phyloP scores from a whole-genome alignment of 257 asterid species.

The Avicennia marina region DNA sequence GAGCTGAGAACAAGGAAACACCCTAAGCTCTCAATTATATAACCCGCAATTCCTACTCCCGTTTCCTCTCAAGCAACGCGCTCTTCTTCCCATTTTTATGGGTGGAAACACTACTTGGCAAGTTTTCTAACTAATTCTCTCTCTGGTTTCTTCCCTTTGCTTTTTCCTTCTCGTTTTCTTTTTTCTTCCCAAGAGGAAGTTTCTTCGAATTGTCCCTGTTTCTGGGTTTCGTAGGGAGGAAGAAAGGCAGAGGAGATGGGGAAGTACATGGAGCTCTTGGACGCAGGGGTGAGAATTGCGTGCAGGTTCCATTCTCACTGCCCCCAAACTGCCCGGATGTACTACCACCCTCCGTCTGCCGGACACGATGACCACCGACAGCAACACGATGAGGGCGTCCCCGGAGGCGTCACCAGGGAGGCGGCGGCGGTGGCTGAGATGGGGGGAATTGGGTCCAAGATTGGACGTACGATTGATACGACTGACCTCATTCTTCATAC shows the following conservation, averaged over 20 bases:
- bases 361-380: slow-evolving; percentile 3
- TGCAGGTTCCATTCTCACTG: slow-evolving; percentile 54
- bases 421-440: slow-evolving; percentile 16
- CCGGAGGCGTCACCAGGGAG: slow-evolving; percentile 15
- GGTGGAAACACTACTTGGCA: no score
- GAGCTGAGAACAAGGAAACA: slow-evolving; percentile 19
- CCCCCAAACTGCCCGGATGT: slow-evolving; percentile 54
- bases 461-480: slow-evolving; percentile 26
- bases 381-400: background rate
- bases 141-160: no score
- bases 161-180: no score
- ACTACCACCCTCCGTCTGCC: slow-evolving; percentile 49
- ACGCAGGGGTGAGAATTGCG: slow-evolving; percentile 35
- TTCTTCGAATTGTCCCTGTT: no score
- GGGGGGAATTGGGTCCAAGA: slow-evolving; percentile 16
- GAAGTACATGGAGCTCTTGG: slow-evolving; percentile 42
- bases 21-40: slow-evolving; percentile 16
- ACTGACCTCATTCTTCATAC: slow-evolving; percentile 59
- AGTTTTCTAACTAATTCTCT: no score
- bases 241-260: slow-evolving; percentile 26
- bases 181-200: no score
- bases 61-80: slow-evolving; percentile 9
- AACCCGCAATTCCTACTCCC: background rate
- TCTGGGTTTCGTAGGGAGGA: no score
- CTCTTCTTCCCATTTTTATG: no score